phyloP scores from a whole-genome alignment of 805 yeast genomes.

The Wickerhamomyces canadensis region DNA sequence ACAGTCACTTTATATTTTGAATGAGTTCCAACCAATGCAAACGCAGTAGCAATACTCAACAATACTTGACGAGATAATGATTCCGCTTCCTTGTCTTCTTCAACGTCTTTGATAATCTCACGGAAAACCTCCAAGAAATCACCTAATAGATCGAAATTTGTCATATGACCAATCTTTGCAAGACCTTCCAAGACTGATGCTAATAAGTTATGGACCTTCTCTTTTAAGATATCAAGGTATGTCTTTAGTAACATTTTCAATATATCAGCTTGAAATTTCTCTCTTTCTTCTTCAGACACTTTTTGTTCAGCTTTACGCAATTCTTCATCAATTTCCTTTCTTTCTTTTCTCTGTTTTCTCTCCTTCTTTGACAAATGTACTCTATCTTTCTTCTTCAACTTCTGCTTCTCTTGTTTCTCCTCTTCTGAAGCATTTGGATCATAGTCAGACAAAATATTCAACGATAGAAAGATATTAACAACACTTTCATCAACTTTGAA shows the following conservation, averaged over 20 bases:
- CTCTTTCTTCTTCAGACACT: conserved; percentile 83
- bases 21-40: conserved; percentile 76
- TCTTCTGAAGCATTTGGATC: conserved; percentile 57
- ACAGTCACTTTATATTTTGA: conserved; percentile 65
- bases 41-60: conserved; percentile 84
- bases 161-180: conserved; percentile 85
- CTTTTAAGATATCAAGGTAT: conserved; percentile 72
- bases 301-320: conserved; percentile 82
- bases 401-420: conserved; percentile 38
- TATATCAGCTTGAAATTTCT: conserved; percentile 77
- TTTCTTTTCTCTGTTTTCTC: conserved; percentile 80
- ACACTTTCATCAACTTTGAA: conserved; percentile 83
- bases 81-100: conserved; percentile 39
- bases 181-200: conserved; percentile 90
- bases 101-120: conserved; percentile 60
- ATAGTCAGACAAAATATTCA: conserved; percentile 62
- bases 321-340: conserved; percentile 84
- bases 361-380: conserved; percentile 90
- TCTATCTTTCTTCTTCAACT: conserved; percentile 77
- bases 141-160: conserved; percentile 87
- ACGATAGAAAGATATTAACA: conserved; percentile 62
- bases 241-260: conserved; percentile 65
- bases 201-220: conserved; percentile 57
- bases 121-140: conserved; percentile 86
- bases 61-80: conserved; percentile 61